phyloP scores from a whole-genome alignment of 2,329 filamentous ascomycete genomes.

The Ophiostoma sp. region DNA sequence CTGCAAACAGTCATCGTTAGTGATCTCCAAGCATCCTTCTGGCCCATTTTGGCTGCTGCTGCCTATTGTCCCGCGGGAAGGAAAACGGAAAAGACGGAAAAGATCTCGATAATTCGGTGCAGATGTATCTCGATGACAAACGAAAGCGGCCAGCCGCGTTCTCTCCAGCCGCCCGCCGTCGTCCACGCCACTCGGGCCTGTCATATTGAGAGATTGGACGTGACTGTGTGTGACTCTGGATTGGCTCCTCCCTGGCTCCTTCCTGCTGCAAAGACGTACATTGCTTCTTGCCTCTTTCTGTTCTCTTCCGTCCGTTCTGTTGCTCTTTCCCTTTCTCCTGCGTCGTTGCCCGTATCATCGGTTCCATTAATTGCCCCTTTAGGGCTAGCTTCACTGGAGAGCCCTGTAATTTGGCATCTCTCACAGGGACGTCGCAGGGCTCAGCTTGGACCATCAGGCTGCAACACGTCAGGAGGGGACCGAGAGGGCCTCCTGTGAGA shows the following conservation, averaged over 20 bases:
- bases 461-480: neutral
- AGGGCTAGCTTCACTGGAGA: neutral
- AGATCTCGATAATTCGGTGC: neutral
- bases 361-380: constrained; percentile 2
- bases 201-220: neutral
- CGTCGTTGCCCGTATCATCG: constrained; percentile 1
- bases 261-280: neutral
- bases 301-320: neutral
- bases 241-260: neutral
- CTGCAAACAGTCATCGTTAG: constrained; percentile 6
- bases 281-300: neutral
- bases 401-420: constrained; percentile 8
- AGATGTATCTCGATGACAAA: neutral
- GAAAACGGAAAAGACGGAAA: neutral
- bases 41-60: neutral
- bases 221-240: neutral
- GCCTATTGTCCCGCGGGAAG: neutral
- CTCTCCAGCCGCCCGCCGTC: neutral
- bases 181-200: neutral
- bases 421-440: neutral
- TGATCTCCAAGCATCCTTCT: neutral
- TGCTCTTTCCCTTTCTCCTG: constrained; percentile 8
- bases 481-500: neutral
- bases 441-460: constrained; percentile 15
- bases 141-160: neutral